phyloP scores from a whole-genome alignment of 495 filamentous ascomycete genomes.

The Friedmanniomyces simplex region DNA sequence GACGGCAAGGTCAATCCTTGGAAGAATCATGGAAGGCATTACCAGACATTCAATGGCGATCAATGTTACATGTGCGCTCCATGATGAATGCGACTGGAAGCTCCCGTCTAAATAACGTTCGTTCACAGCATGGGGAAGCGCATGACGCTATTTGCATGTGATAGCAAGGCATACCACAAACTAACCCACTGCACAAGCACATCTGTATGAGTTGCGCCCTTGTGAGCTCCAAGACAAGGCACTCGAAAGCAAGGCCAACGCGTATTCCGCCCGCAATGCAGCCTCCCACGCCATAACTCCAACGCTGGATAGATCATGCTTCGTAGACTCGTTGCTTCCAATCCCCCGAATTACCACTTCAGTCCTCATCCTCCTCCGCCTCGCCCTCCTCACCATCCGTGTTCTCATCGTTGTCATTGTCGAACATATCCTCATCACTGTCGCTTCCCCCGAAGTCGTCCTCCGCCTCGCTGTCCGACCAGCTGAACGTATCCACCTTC shows the following conservation, averaged over 20 bases:
- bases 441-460: conserved; percentile 62
- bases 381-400: conserved; percentile 21
- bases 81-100: no score
- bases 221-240: neutral
- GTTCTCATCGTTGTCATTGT: conserved; percentile 26
- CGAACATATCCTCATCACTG: conserved; percentile 40
- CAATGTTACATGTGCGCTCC: no score
- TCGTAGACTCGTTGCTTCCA: neutral
- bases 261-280: neutral
- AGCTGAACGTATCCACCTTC: conserved; percentile 57
- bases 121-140: neutral
- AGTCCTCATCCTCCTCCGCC: conserved; percentile 25
- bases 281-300: conserved; percentile 11
- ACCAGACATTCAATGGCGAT: no score
- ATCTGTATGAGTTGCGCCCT: no score
- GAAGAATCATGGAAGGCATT: no score
- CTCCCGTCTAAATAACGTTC: no score
- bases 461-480: conserved; percentile 66
- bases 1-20: no score
- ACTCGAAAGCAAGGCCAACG: neutral
- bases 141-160: neutral
- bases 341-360: neutral
- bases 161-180: neutral
- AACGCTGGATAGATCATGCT: conserved; percentile 11
- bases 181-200: neutral